A percentile compares a stretch with the other conserved stretches of the same genome.
Conservation (phyloP, 139 green algal species). For the Gonium pectorale region DNA sequence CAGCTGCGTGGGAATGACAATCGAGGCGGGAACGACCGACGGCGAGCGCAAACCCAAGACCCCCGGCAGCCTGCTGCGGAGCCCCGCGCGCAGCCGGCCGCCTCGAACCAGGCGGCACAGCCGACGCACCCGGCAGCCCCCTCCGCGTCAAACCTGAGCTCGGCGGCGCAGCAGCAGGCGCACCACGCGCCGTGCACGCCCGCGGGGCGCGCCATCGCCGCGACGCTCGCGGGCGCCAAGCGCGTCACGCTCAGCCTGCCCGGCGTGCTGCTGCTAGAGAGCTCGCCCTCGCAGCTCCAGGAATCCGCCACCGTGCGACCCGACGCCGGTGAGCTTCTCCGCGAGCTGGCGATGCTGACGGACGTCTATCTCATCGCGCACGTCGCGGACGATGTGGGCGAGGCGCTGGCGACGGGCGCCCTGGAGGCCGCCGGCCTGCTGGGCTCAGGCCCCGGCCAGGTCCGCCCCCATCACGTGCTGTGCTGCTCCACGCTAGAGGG, state of each 20-base stretch:
- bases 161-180: too few relatives aligned
- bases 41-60: too few relatives aligned
- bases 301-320: conserved; percentile 67
- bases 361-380: conserved; percentile 61
- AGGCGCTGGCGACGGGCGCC: conserved; percentile 63
- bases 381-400: conserved; percentile 72
- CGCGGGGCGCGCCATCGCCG: conserved; percentile 46
- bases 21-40: too few relatives aligned
- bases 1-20: conserved; percentile 42
- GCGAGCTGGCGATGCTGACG: conserved; percentile 52
- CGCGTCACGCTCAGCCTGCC: conserved; percentile 75
- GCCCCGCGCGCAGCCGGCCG: too few relatives aligned
- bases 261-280: conserved; percentile 77
- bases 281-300: conserved; percentile 58
- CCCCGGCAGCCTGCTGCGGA: too few relatives aligned
- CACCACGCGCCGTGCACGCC: too few relatives aligned
- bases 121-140: too few relatives aligned
- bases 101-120: too few relatives aligned
- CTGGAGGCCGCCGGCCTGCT: conserved; percentile 66
- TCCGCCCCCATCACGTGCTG: conserved; percentile 69
- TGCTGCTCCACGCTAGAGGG: conserved; percentile 84
- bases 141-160: too few relatives aligned
- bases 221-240: conserved; percentile 65
- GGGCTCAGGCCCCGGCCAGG: conserved; percentile 45
- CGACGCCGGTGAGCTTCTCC: conserved; percentile 62